A percentile compares a stretch with the other conserved stretches of the same genome.
phyloP scores from a whole-genome alignment of 257 asterid species.

The Lithospermum erythrorhizon region DNA sequence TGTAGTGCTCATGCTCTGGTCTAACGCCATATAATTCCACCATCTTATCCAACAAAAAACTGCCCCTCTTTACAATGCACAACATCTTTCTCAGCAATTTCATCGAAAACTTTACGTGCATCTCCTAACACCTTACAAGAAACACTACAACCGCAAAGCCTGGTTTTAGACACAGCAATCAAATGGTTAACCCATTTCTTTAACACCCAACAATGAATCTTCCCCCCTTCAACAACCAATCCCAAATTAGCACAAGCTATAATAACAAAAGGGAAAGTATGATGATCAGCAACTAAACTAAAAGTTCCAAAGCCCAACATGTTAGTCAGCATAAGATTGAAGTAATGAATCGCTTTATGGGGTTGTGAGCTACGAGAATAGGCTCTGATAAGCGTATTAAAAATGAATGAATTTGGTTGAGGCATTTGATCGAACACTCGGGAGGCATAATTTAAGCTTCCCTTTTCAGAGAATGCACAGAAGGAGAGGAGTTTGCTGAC shows the following conservation, averaged over 20 bases:
- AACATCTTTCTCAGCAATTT: constrained; percentile 30
- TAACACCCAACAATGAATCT: constrained; percentile 36
- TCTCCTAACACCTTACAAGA: constrained; percentile 37
- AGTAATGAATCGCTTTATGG: constrained; percentile 28
- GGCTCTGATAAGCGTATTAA: constrained; percentile 64
- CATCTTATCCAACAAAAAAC: constrained; percentile 25
- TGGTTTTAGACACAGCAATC: constrained; percentile 49
- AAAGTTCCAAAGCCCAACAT: no score
- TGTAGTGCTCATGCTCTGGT: constrained; percentile 35
- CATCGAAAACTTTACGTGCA: constrained; percentile 50
- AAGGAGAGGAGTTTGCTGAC: constrained; percentile 60
- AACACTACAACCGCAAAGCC: constrained; percentile 42
- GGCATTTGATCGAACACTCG: constrained; percentile 44
- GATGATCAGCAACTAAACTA: constrained; percentile 38
- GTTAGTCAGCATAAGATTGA: constrained; percentile 24
- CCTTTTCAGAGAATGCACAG: constrained; percentile 36
- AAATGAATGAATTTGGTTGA: constrained; percentile 49
- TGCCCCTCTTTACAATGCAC: constrained; percentile 48
- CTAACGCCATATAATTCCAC: constrained; percentile 17
- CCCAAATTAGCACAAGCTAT: constrained; percentile 53
- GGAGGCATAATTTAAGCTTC: constrained; percentile 44
- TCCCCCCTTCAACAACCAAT: constrained; percentile 33
- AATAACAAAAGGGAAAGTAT: constrained; percentile 56
- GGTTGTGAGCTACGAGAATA: constrained; percentile 32
- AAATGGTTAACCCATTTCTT: constrained; percentile 41